These are phyloP conservation scores for Beauveria scarabaeidicola DNA, from an alignment of 2,329 filamentous ascomycete genomes.

Conservation along the genomic window DNA sequence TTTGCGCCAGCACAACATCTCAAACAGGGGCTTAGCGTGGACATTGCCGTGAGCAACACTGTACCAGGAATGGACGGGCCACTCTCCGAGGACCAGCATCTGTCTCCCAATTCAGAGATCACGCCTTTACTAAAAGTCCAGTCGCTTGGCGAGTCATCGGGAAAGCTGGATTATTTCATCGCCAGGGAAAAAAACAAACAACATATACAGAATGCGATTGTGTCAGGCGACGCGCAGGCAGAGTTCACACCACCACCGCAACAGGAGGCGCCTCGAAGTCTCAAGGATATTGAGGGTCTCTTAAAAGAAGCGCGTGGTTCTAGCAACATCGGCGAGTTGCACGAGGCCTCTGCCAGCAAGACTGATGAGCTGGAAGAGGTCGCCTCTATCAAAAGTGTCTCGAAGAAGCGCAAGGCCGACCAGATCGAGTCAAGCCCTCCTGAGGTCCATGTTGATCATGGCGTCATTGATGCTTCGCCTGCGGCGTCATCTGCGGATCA, in stretches of 20 bases:
- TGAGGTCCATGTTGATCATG: neutral
- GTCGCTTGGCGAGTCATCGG: conserved; percentile 21
- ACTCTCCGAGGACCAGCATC: neutral
- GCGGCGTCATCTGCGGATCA: neutral
- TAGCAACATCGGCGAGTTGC: neutral
- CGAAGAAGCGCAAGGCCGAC: neutral
- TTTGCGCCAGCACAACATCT: neutral
- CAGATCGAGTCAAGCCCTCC: neutral
- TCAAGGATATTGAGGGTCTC: no score
- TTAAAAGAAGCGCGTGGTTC: neutral
- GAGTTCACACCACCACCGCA: neutral
- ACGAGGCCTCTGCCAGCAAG: neutral
- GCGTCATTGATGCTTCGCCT: neutral
- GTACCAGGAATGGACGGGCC: neutral
- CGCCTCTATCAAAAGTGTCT: neutral
- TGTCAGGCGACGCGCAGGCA: neutral
- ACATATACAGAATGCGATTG: neutral
- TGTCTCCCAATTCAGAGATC: conserved; percentile 22
- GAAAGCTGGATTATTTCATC: conserved; percentile 31
- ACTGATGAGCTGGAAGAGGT: neutral
- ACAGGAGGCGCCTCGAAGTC: no score
- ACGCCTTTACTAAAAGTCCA: neutral
- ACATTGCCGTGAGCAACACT: neutral
- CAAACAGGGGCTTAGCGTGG: neutral
- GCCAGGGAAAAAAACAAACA: conserved; percentile 31